Base-by-base conservation (phyloP, 495 filamentous ascomycete species). In the Hypoxylon lenormandii region DNA sequence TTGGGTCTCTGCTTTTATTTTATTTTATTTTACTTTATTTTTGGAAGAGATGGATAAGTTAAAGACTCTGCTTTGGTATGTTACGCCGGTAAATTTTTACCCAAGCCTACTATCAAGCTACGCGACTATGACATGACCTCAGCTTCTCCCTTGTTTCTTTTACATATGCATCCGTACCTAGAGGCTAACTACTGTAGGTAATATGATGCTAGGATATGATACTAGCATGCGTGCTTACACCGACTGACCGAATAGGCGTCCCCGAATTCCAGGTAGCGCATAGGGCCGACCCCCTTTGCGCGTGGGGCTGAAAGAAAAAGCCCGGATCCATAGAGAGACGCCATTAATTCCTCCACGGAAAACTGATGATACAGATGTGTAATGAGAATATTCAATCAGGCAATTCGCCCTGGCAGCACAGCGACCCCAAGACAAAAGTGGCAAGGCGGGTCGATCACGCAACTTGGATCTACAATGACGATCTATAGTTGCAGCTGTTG, bases 391-490 rank as follows among this genome's bases (percentile, higher is more conserved):
- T 42, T n/a, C n/a, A n/a, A n/a, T 10, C 8, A 42, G n/a, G 7
- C 21, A 26, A 13, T 13, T 7, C 7, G 21, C 4, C 21, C 50
- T 56, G 22, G 37, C 8, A 56, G 50, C 40, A 48, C 49, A 12
- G 21, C 16, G 23, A 15, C 11, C 15, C 57, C 60, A 62, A 58
- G 3, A 38, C 57, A 16, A 52, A n/a, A 53, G 4, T 4, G 57
- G 63, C 16, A 58, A 56, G 18, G 16, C 15, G 13, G 43, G 8
- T 51, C 51, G 51, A 64, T 62, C 57, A 71, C 68, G 63, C 68
- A 71, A 71, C 62, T 42, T 43, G 2, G 6, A 53, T 53, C 56
- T 49, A 3, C 21, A 53, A 62, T 71, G 62, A 50, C 63, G 68
- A 61, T 37, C n/a, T 52, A 48, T 50, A 18, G 40, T 21, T 16